These are phyloP conservation scores for Malus domestica DNA, from an alignment of 306 rosid species.

Conservation along the genomic window ASM211411v1 NC_041792.1:30574907-30575406, in stretches of 20 bases:
- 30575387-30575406: background rate
- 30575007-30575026: background rate
- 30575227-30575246: background rate
- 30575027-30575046: background rate
- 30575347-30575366: background rate
- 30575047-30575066: background rate
- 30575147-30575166: background rate
- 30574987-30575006: background rate
- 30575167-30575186: background rate
- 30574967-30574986: background rate
- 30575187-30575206: background rate
- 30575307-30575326: background rate
- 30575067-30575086: background rate
- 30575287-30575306: background rate
- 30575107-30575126: background rate
- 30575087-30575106: conserved; percentile 1
- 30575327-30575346: background rate
- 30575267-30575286: background rate
- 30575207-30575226: background rate
- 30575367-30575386: background rate
- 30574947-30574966: background rate
- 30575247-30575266: background rate
- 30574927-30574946: no score
- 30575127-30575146: background rate
- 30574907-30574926: no score